Base-by-base conservation (phyloP, 106 monocot species). In the Cymbidium sinense region DNA sequence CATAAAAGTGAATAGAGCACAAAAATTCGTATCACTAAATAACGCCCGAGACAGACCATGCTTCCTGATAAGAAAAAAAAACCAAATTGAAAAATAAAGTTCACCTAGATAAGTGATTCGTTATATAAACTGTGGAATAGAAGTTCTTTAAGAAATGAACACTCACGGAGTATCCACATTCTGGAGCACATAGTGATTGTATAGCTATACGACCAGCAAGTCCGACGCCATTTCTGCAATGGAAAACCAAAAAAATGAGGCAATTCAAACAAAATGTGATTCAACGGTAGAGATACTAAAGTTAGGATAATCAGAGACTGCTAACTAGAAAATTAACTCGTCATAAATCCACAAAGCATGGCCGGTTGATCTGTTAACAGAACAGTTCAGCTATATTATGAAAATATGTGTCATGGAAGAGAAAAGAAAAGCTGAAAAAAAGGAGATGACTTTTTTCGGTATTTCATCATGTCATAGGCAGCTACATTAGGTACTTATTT, bases 171-270 rank as follows among this genome's bases (percentile, higher is more conserved):
- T 75, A 89, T 64, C 83, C 77, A 84, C 94, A 94, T 71, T 99
- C 94, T 77, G 98, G 98, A 65, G 98, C 87, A 87, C 92, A 88
- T 9, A 95, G 87, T 41, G 98, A 99, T 52, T 92, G 98, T 84
- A 99, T 95, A 34, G 94, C 90, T 79, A 95, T 89, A 27, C 98
- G 88, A 64, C 92, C 94, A 80, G 84, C 88, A 84, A 34, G 43
- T 27, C 78, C 82, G 62, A 70, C 82, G 30, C 79, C 82, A 75
- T 83, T 83, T 82, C 88, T 90, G 74, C 10, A 67, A 75, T 43
- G n/a, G 44, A 34, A 75, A 54, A 37, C 34, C 7, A 76, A 41
- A 85, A 7, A 2, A 36, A 55, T 17, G 21, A 82, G 51, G 21
- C 64, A 70, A 39, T 83, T n/a, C 11, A 77, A 52, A 54, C n/a